Evolutionary conservation across 1,139 yeast genomes (phyloP), one percentile per base, ranked within the genome.

Genomic region (Protomyces inouyei): DNA sequence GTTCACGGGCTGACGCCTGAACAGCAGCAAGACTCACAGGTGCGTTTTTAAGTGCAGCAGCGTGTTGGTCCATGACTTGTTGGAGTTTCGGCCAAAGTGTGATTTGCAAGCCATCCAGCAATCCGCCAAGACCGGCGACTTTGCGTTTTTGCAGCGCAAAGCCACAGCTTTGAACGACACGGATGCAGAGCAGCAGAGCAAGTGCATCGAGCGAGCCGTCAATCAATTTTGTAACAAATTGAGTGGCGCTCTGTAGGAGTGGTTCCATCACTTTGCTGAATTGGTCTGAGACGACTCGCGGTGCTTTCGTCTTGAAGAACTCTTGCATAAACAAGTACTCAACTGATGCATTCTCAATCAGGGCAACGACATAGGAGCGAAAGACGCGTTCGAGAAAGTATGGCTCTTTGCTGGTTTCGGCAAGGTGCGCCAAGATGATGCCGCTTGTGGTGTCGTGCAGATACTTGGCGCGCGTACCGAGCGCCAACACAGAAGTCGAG

Each of bases 11-110:
- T 3, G 75, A 64, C 6, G 69, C 60, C n/a, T 57, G 57, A 8
- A 55, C 66, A 16, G 54, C 25, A 9, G 60, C 43, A 3, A 57
- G 40, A 6, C 60, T 48, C 10, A 64, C 63, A 14, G 55, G 38
- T 23, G 55, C 51, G 10, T 52, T 64, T 18, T 60, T 52, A 16
- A 56, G 37, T 63, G 72, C 68, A 69, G 76, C 59, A 67, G 71
- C 35, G 66, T 91, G 89, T 56, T 82, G 76, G 73, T 91, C 97
- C 61, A 91, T 81, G 51, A 88, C 78, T 60, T 79, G 81, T 71
- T 93, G 95, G 71, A 91, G 88, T 66, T 83, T 85, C 0, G 97
- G 97, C 97, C 97, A 92, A 52, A 92, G 76, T 0, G 81, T 73
- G 69, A 69, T 66, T 66, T 87, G 75, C 67, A 88, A 83, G 12